Base-by-base conservation (phyloP, 441 rosid genomes). In the Cnidoscolus chayamansa region DNA sequence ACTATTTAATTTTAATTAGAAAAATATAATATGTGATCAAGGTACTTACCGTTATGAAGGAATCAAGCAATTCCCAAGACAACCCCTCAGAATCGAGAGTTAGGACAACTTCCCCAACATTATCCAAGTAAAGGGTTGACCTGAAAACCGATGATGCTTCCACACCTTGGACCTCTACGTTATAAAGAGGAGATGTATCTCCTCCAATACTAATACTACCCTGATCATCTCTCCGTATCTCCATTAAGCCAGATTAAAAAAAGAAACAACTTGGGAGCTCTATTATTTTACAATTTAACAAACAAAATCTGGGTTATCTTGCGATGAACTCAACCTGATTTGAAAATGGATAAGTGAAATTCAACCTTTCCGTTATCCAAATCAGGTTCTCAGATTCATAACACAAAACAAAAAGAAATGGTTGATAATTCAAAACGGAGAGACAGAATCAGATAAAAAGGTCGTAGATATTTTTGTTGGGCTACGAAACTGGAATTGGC, bases 71-170 rank as follows among this genome's bases (percentile, higher is more conserved):
- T 76, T 85, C 77, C 96, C 96, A 90, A n/a, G 88, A 87, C 77
- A 94, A 81, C 13, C 88, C 93, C 78, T 89, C 84, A 37, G 88
- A 80, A 80, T 83, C 67, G 56, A 78, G 80, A 60, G 83, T 67
- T 45, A 91, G 87, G 77, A 71, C 66, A 9, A 90, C 89, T 77
- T 85, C 85, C 19, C 98, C 98, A 37, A 81, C 87, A 65, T 85
- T 83, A 77, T 89, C 95, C 82, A 91, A 76, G 72, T 81, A 80
- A 10, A 94, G 65, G 50, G 77, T 77, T 19, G 86, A 82, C 68
- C 78, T 84, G 68, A 74, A 74, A 40, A 67, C 66, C 32, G 80
- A 70, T 20, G 75, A n/a, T 10, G 61, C 48, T n/a, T 63, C 76
- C 16, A 13, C 65, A 59, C 50, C 83, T 60, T 68, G 49, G 10